Base-by-base conservation (phyloP, 2,329 filamentous ascomycete genomes). In the Raffaelea arxii region DNA sequence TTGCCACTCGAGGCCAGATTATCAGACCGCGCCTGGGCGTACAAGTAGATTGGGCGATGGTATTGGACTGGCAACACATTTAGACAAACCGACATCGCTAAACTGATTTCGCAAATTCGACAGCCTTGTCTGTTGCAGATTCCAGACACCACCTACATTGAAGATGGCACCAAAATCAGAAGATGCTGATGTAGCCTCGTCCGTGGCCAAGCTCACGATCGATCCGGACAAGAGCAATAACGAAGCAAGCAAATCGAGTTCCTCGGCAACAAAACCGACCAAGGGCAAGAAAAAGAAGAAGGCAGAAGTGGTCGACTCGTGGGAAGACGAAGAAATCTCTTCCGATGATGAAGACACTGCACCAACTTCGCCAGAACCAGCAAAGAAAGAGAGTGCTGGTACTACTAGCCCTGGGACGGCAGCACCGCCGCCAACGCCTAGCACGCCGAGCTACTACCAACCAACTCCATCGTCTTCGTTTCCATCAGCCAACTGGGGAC, bases 321-420 rank as follows among this genome's bases (percentile, higher is more conserved):
- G 85, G 85, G 84, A 89, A 64, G 83, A 92, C 56, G 85, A 85
- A 47, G 71, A 74, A 25, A 63, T 71, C 27, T 71, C 66, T 18
- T 65, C 69, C 6, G 64, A 64, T 16, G 66, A 70, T 12, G n/a
- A n/a, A n/a, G 69, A 70, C 19, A 55, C 57, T 57, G 59, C 39
- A 48, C 55, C 38, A 56, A 59, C 41, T 16, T 41, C 47, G 2
- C 37, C 50, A 14, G 25, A 35, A 10, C 38, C 42, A 4, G 6
- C 40, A 21, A 32, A 36, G n/a, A 25, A 16, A 1, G 25, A 40
- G 19, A 22, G 39, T 3, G 52, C 56, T 16, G 16, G 43, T 3
- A 12, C 25, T 7, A 52, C 56, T 16, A 16, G 43, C 3, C 11
- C 25, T 7, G 60, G 59, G 49, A 62, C 56, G 4, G 51, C 57